Conservation (phyloP, 1,139 yeast species). For the Yamadazyma jaroonii region DNA sequence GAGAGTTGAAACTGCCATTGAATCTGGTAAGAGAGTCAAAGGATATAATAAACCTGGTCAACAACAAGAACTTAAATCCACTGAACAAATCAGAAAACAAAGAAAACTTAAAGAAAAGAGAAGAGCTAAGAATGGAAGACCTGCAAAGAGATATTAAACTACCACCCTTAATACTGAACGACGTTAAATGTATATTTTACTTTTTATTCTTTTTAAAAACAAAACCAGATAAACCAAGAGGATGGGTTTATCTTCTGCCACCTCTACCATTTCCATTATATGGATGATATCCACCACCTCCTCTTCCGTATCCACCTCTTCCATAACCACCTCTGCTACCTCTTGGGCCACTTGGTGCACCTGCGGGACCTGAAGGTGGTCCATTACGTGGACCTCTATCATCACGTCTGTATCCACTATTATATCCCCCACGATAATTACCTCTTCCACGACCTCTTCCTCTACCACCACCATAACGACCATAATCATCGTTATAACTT, state of each 20-base stretch:
- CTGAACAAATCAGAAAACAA: conserved; percentile 76
- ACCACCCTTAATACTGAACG: no score
- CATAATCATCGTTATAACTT: conserved; percentile 20
- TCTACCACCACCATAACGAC: conserved; percentile 18
- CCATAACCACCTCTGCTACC: conserved; percentile 18
- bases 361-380: conserved; percentile 28
- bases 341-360: conserved; percentile 23
- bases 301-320: conserved; percentile 11
- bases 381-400: conserved; percentile 27
- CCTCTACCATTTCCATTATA: conserved; percentile 27
- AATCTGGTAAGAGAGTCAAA: conserved; percentile 69
- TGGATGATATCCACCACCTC: conserved; percentile 28
- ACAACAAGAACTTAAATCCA: conserved; percentile 60
- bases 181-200: background rate
- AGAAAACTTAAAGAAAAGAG: conserved; percentile 70
- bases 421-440: conserved; percentile 7
- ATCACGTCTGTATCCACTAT: conserved; percentile 21
- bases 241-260: conserved; percentile 4
- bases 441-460: conserved; percentile 16
- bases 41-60: conserved; percentile 59
- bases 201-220: no score
- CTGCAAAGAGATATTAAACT: conserved; percentile 22
- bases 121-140: conserved; percentile 85
- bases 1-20: conserved; percentile 79
- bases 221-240: no score